Evolutionary conservation across 306 rosid genomes (phyloP), one percentile per base, ranked within the genome.

Genomic region (Vicia villosa): DNA sequence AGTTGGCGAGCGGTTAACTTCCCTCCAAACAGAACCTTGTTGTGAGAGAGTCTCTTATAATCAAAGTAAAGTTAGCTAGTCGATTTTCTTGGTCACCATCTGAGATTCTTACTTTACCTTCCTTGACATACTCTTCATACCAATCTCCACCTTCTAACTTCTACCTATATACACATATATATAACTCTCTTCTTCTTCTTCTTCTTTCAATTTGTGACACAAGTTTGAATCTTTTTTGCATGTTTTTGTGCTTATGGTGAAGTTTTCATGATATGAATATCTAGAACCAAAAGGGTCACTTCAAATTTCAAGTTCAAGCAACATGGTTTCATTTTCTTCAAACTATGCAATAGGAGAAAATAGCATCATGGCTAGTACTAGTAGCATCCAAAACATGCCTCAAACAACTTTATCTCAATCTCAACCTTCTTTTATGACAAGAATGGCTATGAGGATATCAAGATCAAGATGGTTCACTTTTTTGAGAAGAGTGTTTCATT

Each of bases 1-100:
- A 79, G 91, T 93, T 90, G 97, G 93, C 98, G 84, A 90, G 83
- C 91, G 78, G 96, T 88, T 90, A 76, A 74, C 86, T 76, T 88
- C 84, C 86, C 82, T 77, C 86, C 89, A 65, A 84, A 80, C 83
- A 52, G 10, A 52, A 22, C 15, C 75, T 74, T 83, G 56, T 62
- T 83, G 56, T 62, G 84, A 84, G 84, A 84, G 59, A 21, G 34
- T 93, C 90, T 20, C 96, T 91, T 91, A 56, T 74, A 79, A 83
- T 82, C 88, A 81, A 89, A 92, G 96, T 85, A 83, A 86, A 82
- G 78, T 72, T 69, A 52, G 13, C 8, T 5, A 21, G 74, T 76
- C 50, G 81, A 79, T 86, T 34, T 34, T 88, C 77, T 84, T 86
- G 96, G 90, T 88, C 90, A 86, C 91, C 93, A 37, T 89, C 96